Percentiles rank a stretch among this genome's conserved stretches.
Conservation (phyloP, 106 monocot species). For the Acorus calamus region DNA sequence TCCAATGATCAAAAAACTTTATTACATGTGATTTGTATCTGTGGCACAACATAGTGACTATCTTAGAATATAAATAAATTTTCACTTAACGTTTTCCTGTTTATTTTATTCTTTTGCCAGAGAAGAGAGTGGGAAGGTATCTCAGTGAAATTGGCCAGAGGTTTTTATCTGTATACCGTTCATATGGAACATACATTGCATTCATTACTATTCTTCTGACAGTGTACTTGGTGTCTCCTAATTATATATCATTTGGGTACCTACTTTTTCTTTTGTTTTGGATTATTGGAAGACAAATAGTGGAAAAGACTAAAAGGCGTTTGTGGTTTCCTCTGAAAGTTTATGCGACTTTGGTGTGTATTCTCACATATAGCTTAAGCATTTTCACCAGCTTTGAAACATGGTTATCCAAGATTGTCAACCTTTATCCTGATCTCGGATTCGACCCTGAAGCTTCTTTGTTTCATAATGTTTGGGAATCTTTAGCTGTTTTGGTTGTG, state of each 20-base stretch:
- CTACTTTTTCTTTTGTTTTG: slow-evolving; percentile 88
- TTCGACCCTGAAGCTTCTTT: slow-evolving; percentile 70
- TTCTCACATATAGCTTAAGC: slow-evolving; percentile 72
- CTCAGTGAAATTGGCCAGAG: slow-evolving; percentile 68
- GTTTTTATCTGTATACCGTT: slow-evolving; percentile 72
- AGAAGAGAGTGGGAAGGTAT: slow-evolving; percentile 58
- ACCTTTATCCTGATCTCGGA: slow-evolving; percentile 75
- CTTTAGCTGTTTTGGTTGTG: slow-evolving; percentile 76
- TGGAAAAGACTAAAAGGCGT: slow-evolving; percentile 64
- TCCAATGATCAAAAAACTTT: no score
- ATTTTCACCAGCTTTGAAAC: slow-evolving; percentile 49
- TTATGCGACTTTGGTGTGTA: slow-evolving; percentile 62
- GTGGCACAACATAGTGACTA: no score
- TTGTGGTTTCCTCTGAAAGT: slow-evolving; percentile 90
- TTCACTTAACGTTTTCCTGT: not conserved
- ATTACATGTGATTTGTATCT: no score
- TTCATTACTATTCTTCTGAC: slow-evolving; percentile 81
- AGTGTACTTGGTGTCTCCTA: slow-evolving; percentile 78
- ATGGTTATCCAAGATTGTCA: slow-evolving; percentile 47
- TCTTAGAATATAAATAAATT: no score
- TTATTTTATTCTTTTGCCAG: slow-evolving; percentile 30
- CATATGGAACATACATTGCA: slow-evolving; percentile 86
- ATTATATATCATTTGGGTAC: slow-evolving; percentile 93
- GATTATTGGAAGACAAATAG: slow-evolving; percentile 95
- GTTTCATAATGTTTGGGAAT: slow-evolving; percentile 71